A percentile compares a stretch with the other conserved stretches of the same genome.
Conservation (phyloP, 768 basidiomycete species). For the Lactarius vividus region DNA sequence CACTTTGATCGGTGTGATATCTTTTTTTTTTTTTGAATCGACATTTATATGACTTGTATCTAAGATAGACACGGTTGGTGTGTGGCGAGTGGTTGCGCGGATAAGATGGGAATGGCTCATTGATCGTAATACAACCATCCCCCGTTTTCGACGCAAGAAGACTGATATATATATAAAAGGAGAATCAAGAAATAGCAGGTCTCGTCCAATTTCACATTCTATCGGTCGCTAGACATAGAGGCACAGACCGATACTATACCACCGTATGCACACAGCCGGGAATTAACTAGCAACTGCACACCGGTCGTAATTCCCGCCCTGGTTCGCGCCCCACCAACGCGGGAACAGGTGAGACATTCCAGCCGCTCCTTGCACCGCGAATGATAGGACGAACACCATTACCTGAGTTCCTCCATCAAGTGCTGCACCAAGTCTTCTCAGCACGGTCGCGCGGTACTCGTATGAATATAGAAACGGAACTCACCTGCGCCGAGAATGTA, state of each 20-base stretch:
- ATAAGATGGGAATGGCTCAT: too few species aligned
- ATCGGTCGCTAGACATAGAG: too few species aligned
- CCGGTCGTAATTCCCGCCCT: slow-evolving; percentile 41
- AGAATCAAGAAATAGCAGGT: too few species aligned
- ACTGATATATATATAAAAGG: too few species aligned
- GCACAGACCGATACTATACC: not conserved
- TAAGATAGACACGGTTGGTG: too few species aligned
- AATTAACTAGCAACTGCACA: slow-evolving; percentile 5
- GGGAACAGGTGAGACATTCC: slow-evolving; percentile 51
- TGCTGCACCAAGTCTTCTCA: slow-evolving; percentile 35
- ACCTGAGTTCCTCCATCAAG: slow-evolving; percentile 46
- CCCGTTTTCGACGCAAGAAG: too few species aligned
- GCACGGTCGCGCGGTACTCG: not conserved
- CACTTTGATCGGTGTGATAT: too few species aligned
- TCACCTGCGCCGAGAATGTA: slow-evolving; percentile 39
- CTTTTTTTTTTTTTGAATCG: too few species aligned
- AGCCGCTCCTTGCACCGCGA: slow-evolving; percentile 43
- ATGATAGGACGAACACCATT: slow-evolving; percentile 41
- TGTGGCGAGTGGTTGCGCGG: too few species aligned
- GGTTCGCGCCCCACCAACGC: slow-evolving; percentile 56
- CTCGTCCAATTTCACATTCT: too few species aligned
- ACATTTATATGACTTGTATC: too few species aligned
- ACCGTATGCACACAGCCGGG: not conserved
- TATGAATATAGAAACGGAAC: not conserved
- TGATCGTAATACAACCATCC: too few species aligned